Conservation (phyloP, 2,329 filamentous ascomycete species). For the Harringtonia lauricola region DNA sequence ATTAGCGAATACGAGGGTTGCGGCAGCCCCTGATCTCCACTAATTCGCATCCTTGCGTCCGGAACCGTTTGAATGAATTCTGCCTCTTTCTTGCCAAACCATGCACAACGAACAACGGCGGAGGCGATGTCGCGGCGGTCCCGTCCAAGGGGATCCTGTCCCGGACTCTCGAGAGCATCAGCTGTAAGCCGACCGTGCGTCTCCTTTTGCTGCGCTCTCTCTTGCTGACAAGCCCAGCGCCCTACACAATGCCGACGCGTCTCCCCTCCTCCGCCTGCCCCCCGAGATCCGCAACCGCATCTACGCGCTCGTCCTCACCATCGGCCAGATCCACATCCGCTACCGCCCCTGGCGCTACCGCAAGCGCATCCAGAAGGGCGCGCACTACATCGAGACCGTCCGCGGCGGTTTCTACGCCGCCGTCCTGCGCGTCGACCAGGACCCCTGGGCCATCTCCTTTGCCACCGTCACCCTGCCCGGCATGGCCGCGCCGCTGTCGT, state of each 20-base stretch:
- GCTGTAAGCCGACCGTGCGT: neutral
- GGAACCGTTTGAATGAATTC: neutral
- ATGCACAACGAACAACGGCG: neutral
- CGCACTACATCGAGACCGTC: neutral
- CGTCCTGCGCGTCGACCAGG: constrained; percentile 15
- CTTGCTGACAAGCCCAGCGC: constrained; percentile 12
- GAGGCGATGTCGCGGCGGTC: neutral
- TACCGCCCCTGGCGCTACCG: constrained; percentile 18
- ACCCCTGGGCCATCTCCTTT: constrained; percentile 16
- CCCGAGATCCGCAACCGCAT: constrained; percentile 23
- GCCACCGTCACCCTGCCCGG: neutral
- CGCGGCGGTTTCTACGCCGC: constrained; percentile 19
- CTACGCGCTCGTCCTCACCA: constrained; percentile 19
- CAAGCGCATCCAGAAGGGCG: constrained; percentile 5
- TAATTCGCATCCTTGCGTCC: too few species aligned
- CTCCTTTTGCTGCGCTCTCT: neutral
- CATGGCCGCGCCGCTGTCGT: neutral
- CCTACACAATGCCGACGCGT: constrained; percentile 15
- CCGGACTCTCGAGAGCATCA: neutral
- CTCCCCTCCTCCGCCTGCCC: constrained; percentile 20
- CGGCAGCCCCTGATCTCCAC: too few species aligned
- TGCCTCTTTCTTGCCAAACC: neutral
- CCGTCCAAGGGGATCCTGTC: neutral
- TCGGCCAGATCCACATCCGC: constrained; percentile 22
- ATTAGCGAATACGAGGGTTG: too few species aligned